Evolutionary conservation across 1,284 basidiomycete genomes (phyloP), one percentile per base, ranked within the genome.

Genomic region (Amylostereum areolatum): DNA sequence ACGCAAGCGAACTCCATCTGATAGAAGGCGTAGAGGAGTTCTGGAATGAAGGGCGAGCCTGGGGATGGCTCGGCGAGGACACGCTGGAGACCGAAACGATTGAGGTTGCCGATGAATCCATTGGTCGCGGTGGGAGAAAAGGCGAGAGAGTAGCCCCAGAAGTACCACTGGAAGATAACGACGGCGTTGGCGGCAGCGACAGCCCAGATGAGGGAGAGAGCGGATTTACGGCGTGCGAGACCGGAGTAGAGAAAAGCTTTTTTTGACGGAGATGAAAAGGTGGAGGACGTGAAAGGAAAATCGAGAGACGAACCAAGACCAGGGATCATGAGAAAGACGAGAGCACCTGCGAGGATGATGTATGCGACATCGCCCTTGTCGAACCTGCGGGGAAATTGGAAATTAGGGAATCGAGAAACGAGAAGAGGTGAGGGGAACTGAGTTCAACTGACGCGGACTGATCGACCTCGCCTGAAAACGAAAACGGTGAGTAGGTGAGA

Each of bases 1-100:
- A 91, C 86, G 50, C 85, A 85, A 5, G 83, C 88, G 59, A 91
- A 91, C 69, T 90, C 88, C 83, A 89, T 89, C 66, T 95, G 90
- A 70, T 91, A 94, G 66, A 92, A 89, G 53, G 84, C 84, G 69
- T 91, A 93, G 41, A 89, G 71, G 49, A 89, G 67, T 53, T 81
- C 79, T 3, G 85, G 86, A 50, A 89, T 76, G 45, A 84, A 72
- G 39, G 81, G 81, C 2, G 84, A 83, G 37, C 84, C 89, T 10
- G 89, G 84, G 4, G 91, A 85, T 2, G 91, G 84, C 40, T 83
- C 76, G 42, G 77, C 84, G 41, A 92, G 76, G 10, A 96, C 92
- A 52, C 81, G 71, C 48, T 75, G 70, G 45, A 88, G 68, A n/a
- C 83, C 85, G 58, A 88, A 82, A 61, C 83, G 76, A 34, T 69